Evolutionary conservation across 2,329 filamentous ascomycete genomes (phyloP), one percentile per base, ranked within the genome.

Genomic region (Dendryphion nanum): DNA sequence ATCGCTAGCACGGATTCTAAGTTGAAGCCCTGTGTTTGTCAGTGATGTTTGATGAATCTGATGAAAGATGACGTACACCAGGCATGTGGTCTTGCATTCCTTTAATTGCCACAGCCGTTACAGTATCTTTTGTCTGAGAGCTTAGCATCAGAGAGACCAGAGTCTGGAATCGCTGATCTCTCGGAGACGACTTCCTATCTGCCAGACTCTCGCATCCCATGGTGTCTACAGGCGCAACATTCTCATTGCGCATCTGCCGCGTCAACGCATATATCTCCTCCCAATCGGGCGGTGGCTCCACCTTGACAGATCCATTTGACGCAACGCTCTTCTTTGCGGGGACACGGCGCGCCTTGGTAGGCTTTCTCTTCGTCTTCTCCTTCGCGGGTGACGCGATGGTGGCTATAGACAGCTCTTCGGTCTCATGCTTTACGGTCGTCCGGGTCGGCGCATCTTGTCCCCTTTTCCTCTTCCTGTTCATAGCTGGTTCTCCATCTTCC

Each of bases 151-250:
- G 74, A 12, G 89, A 81, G 26, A 95, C 76, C 19, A 96, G 78
- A 3, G 88, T 95, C 57, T 96, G 90, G 54, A 94, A 90, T 5
- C 90, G 79, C 60, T 82, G 81, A 57, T 84, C 78, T 38, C 72
- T 64, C 13, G 73, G 71, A 0, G 69, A 64, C 3, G 57, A 64
- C 13, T 68, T 62, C 33, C 75, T 69, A 38, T 79, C 71, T 3
- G 86, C 86, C 7, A 93, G 74, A 6, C 79, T 78, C 66, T 89
- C 89, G 67, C 93, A 98, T 8, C 93, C 93, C 90, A 97, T 96
- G 0, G 91, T 97, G 64, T 98, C 93, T 8, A 98, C 93, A 0
- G 91, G 86, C 1, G 93, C 93, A 0, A 77, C 66, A 26, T 77
- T 85, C 67, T 71, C 78, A 61, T 61, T 85, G 69, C 68, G 83